Evolutionary conservation across 192 early-diverging fungal species (phyloP), one percentile per base, ranked within the genome.

Genomic region (Coemansia sp.): DNA sequence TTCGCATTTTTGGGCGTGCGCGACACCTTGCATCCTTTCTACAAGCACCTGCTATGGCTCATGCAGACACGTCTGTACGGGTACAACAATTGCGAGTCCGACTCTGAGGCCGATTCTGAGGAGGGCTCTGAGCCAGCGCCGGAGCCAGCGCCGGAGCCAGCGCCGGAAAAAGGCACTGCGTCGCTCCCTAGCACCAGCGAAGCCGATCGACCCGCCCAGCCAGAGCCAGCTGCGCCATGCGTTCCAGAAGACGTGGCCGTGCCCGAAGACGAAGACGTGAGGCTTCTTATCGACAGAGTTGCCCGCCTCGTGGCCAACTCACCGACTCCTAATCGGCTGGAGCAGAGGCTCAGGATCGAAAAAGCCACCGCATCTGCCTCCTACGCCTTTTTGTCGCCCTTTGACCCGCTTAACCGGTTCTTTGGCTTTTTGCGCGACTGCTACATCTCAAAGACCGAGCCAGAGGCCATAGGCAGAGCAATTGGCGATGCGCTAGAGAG

Each of bases 1-100:
- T 91, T 91, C 74, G 83, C 72, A 4, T 93, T 93, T 66, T 65
- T 93, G 56, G 79, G 83, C 55, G 72, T 77, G 10, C 68, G 71
- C 3, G 69, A 86, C 58, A 58, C 49, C 1, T 66, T 90, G n/a
- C 83, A 90, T 61, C 70, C 83, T 25, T 93, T 90, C 60, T 93
- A 91, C 68, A 81, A 81, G 60, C 87, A 90, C 63, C 64, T 91
- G 3, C 58, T 78, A 6, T 82, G 79, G 76, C 76, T 90, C 10
- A 78, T 88, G 73, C 82, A 79, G 39, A 81, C 83, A 10, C 85
- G 85, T 0, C 67, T 91, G 1, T 82, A 78, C 48, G 85, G 74
- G 6, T 87, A 87, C 50, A 50, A 52, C 22, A 32, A 46, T 28
- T 24, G 18, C 1, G 54, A 35, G 10, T 68, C 65, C 0, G 60